Base-by-base conservation (phyloP, 331 rosid genomes). In the Rhamnella rubrinervis region DNA sequence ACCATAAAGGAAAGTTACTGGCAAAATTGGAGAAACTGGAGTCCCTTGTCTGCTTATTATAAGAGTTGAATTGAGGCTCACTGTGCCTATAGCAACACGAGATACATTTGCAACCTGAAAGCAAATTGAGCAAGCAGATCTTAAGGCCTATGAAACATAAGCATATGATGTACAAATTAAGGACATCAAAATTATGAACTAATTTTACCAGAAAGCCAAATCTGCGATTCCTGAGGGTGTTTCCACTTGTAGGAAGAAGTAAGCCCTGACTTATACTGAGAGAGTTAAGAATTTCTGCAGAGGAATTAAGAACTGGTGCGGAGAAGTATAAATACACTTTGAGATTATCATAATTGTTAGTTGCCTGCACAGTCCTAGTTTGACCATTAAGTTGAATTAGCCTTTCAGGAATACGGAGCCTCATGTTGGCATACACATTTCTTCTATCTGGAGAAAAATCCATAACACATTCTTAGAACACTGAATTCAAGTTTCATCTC, bases 1-100 rank as follows among this genome's bases (percentile, higher is more conserved):
- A 90, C 98, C 98, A 59, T 80, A 88, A 62, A 90, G 88, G 77
- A 93, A 93, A 68, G 92, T 82, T 76, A 86, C 83, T 35, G 97
- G 91, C n/a, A 88, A 47, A 79, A 77, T 75, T 71, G 90, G 86
- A 81, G 97, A 81, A 84, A 87, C 86, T 69, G 70, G 87, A 80
- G 87, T 90, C 74, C 95, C 91, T 68, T 84, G 97, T 83, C 92
- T 80, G 81, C 86, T 83, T 79, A 88, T 73, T 61, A 90, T 79
- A 50, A 81, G 85, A 68, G 80, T 72, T 16, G 96, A 78, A 75
- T 86, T 68, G 74, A 90, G 77, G 61, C 76, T 65, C 66, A 83
- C 85, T 20, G 96, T 80, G 77, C 88, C 68, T 70, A 93, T 78
- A 55, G 95, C 81, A 56, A 82, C 76, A 16, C 70, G 71, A 64